Evolutionary conservation across 495 filamentous ascomycete genomes (phyloP).

Genomic region (Tuber aestivum): DNA sequence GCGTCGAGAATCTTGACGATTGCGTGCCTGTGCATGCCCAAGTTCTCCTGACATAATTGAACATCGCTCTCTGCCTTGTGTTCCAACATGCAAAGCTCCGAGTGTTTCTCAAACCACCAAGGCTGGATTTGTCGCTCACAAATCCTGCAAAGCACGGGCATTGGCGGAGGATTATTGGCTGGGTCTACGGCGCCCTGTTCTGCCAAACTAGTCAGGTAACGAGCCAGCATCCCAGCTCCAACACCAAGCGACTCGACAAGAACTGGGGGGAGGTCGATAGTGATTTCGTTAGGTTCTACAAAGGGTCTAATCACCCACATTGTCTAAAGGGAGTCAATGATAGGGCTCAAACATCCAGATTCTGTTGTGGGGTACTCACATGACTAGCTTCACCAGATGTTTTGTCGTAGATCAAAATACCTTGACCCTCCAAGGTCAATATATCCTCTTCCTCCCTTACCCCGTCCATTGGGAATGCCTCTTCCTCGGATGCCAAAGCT

Average conservation of each 20-base stretch:
- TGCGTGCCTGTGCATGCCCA: constrained; percentile 89
- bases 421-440: constrained; percentile 85
- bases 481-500: constrained; percentile 43
- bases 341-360: constrained; percentile 9
- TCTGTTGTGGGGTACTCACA: constrained; percentile 53
- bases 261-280: constrained; percentile 85
- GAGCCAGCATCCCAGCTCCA: constrained; percentile 87
- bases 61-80: constrained; percentile 97
- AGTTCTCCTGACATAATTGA: constrained; percentile 83
- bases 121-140: constrained; percentile 97
- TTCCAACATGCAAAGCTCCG: constrained; percentile 90
- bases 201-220: constrained; percentile 82
- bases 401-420: constrained; percentile 94
- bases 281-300: constrained; percentile 78
- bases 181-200: constrained; percentile 80
- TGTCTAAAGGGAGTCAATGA: constrained; percentile 55
- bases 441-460: constrained; percentile 46
- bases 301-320: constrained; percentile 99
- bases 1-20: constrained; percentile 94
- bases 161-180: constrained; percentile 73
- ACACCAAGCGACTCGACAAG: constrained; percentile 91
- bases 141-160: constrained; percentile 87
- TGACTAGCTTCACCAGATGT: constrained; percentile 81
- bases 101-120: constrained; percentile 99
- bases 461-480: constrained; percentile 46